Conservation (phyloP, 2,329 filamentous ascomycete genomes). For the Neurospora sp. region DNA sequence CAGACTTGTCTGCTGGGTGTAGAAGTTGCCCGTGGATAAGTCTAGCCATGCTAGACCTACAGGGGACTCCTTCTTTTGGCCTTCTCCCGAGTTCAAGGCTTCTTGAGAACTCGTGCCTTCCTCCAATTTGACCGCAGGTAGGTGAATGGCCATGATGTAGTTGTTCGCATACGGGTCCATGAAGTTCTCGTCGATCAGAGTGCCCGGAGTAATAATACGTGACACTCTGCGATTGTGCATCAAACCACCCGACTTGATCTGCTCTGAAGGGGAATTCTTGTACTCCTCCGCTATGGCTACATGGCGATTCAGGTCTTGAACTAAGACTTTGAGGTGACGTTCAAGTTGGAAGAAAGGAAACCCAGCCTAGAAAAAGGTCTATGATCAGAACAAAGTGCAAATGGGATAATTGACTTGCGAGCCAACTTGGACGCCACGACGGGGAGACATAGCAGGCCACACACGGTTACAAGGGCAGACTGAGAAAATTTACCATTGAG, state of each 20-base stretch:
- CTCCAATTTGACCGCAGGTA: constrained; percentile 22
- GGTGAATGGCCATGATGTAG: constrained; percentile 74
- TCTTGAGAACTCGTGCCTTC: constrained; percentile 2
- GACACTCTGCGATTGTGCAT: constrained; percentile 79
- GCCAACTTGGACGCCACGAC: constrained; percentile 8
- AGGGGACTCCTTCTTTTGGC: constrained; percentile 22
- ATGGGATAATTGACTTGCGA: constrained; percentile 11
- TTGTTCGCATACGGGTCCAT: constrained; percentile 93
- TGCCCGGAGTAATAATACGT: constrained; percentile 86
- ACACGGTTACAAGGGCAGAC: neutral
- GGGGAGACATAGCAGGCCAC: constrained; percentile 3
- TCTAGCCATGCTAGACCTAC: constrained; percentile 90
- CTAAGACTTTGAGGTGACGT: constrained; percentile 82
- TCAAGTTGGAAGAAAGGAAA: constrained; percentile 93
- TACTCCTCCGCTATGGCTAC: constrained; percentile 95
- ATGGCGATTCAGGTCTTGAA: constrained; percentile 81
- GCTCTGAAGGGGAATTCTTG: constrained; percentile 59
- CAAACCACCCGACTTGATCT: constrained; percentile 64
- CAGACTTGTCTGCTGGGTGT: constrained; percentile 66
- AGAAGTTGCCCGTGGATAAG: constrained; percentile 89
- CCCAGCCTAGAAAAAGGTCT: constrained; percentile 51
- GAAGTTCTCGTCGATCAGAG: constrained; percentile 94
- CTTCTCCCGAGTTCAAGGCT: neutral
- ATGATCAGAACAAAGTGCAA: constrained; percentile 19
- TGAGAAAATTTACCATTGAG: constrained; percentile 57